phyloP scores from a whole-genome alignment of 805 yeast species.

The Lachancea thermotolerans region DNA sequence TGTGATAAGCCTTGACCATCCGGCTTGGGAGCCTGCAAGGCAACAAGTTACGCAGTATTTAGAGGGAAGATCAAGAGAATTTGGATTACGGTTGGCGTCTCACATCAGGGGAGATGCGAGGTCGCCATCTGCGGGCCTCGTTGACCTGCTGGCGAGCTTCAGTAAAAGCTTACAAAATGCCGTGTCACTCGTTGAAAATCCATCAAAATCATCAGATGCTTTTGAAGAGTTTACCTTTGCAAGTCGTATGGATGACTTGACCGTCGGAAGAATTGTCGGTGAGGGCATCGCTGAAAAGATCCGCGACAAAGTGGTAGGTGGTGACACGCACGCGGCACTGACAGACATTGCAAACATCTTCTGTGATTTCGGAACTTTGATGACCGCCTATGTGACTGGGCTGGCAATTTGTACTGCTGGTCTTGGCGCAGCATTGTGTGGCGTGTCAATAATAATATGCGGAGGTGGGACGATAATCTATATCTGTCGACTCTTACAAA shows the following conservation, averaged over 20 bases:
- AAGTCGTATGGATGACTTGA: neutral
- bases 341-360: constrained; percentile 4
- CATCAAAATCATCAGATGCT: too few relatives aligned
- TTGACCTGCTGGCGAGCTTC: too few relatives aligned
- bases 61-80: neutral
- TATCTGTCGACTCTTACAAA: constrained; percentile 3
- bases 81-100: neutral
- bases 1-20: neutral
- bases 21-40: neutral
- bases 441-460: constrained; percentile 3
- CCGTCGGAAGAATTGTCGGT: constrained; percentile 4
- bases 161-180: too few relatives aligned
- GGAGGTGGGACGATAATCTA: constrained; percentile 7
- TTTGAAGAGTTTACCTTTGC: neutral
- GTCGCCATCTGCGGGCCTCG: too few relatives aligned
- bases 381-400: constrained; percentile 7
- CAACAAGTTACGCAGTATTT: neutral
- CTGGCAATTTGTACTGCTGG: constrained; percentile 3
- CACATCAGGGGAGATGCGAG: too few relatives aligned
- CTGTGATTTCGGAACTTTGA: constrained; percentile 4
- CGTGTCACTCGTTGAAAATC: too few relatives aligned
- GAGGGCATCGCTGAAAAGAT: constrained; percentile 4
- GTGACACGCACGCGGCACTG: constrained; percentile 4
- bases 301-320: constrained; percentile 1
- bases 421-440: constrained; percentile 1